Conservation (phyloP, 2,329 filamentous ascomycete genomes). For the Aureobasidium mangrovei region DNA sequence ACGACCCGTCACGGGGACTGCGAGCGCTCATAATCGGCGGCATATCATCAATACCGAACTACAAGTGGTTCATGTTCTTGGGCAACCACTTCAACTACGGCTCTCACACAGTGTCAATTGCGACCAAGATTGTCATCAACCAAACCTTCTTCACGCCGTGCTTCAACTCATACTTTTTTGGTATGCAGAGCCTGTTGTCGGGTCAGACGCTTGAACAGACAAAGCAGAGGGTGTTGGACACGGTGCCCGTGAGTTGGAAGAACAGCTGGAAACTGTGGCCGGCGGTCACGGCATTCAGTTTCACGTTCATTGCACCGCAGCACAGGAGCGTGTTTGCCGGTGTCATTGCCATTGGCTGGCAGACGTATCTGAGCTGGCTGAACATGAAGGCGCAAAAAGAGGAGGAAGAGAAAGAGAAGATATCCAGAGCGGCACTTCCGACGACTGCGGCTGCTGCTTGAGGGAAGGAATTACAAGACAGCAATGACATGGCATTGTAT, state of each 20-base stretch:
- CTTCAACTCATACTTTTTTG: slow-evolving; percentile 46
- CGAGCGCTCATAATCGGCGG: slow-evolving; percentile 68
- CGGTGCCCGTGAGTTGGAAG: slow-evolving; percentile 65
- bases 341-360: slow-evolving; percentile 76
- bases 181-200: slow-evolving; percentile 39
- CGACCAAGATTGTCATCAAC: slow-evolving; percentile 70
- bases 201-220: slow-evolving; percentile 58
- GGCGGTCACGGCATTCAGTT: slow-evolving; percentile 73
- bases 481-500: background rate
- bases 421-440: background rate
- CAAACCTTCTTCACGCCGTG: slow-evolving; percentile 70
- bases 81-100: slow-evolving; percentile 75
- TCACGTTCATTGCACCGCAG: slow-evolving; percentile 71
- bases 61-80: slow-evolving; percentile 77
- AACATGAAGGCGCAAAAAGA: slow-evolving; percentile 63
- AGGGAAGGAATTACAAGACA: background rate
- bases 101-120: slow-evolving; percentile 61
- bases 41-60: slow-evolving; percentile 65
- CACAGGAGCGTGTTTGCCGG: slow-evolving; percentile 72
- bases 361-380: slow-evolving; percentile 77
- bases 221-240: slow-evolving; percentile 61
- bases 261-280: slow-evolving; percentile 89
- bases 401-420: slow-evolving; percentile 28
- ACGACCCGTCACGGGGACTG: slow-evolving; percentile 60
- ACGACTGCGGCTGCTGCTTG: slow-evolving; percentile 1